Conservation (phyloP, 1,284 basidiomycete species). For the Boletus semigastroideus region DNA sequence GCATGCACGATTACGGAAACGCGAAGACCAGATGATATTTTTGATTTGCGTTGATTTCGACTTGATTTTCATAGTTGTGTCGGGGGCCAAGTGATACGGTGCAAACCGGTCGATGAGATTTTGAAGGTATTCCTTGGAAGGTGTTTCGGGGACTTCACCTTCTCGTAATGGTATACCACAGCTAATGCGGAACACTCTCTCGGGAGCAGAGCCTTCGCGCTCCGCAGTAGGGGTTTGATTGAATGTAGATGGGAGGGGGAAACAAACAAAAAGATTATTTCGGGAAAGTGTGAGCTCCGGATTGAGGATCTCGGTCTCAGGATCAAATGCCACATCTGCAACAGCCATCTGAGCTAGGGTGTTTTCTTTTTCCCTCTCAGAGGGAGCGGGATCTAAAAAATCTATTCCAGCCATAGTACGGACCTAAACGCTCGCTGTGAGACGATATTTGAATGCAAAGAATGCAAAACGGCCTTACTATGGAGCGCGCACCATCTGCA, state of each 20-base stretch:
- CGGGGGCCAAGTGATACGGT: slow-evolving; percentile 23
- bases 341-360: slow-evolving; percentile 24
- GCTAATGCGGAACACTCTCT: slow-evolving; percentile 35
- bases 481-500: slow-evolving; percentile 56
- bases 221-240: slow-evolving; percentile 19
- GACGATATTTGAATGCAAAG: background rate
- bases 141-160: slow-evolving; percentile 34
- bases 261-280: slow-evolving; percentile 31
- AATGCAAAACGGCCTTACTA: slow-evolving; percentile 34
- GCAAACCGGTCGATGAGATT: slow-evolving; percentile 38
- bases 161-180: slow-evolving; percentile 34
- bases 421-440: slow-evolving; percentile 8
- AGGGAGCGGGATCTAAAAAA: slow-evolving; percentile 15
- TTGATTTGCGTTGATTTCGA: slow-evolving; percentile 22
- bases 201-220: slow-evolving; percentile 6
- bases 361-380: background rate
- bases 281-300: slow-evolving; percentile 12
- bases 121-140: slow-evolving; percentile 38
- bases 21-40: slow-evolving; percentile 38
- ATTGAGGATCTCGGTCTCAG: background rate
- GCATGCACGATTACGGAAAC: slow-evolving; percentile 41
- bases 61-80: slow-evolving; percentile 24
- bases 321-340: slow-evolving; percentile 23
- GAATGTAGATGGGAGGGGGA: slow-evolving; percentile 30
- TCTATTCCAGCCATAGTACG: slow-evolving; percentile 22